These are phyloP conservation scores for Volvox reticuliferus DNA, from an alignment of 139 green algal species.

Conservation along the genomic window DNA sequence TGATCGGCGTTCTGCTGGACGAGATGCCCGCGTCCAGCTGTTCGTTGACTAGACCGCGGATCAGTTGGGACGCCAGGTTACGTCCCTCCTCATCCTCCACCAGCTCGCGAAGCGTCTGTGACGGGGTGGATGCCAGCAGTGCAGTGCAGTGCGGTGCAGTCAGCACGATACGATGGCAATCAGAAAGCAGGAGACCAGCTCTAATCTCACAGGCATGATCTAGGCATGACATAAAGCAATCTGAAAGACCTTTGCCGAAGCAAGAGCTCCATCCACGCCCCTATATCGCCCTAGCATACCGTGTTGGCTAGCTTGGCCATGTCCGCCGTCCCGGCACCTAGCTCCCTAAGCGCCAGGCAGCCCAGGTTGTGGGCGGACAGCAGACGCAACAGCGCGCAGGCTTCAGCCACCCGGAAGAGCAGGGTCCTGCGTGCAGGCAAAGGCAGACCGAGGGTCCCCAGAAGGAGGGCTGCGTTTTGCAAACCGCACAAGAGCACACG, in stretches of 20 bases:
- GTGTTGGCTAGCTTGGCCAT: conserved; percentile 44
- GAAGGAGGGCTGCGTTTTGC: too few relatives aligned
- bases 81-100: conserved; percentile 74
- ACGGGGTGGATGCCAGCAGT: too few relatives aligned
- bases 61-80: conserved; percentile 69
- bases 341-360: conserved; percentile 65
- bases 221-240: too few relatives aligned
- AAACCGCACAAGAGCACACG: too few relatives aligned
- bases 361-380: too few relatives aligned
- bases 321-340: conserved; percentile 52
- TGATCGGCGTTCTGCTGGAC: not conserved
- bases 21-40: conserved; percentile 58
- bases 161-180: too few relatives aligned
- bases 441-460: too few relatives aligned
- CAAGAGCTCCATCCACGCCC: too few relatives aligned
- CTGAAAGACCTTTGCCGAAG: too few relatives aligned
- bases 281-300: conserved; percentile 10
- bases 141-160: too few relatives aligned
- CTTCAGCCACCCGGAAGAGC: conserved; percentile 64
- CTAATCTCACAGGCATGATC: too few relatives aligned
- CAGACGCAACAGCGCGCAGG: conserved; percentile 72
- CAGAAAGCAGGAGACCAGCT: too few relatives aligned
- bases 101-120: conserved; percentile 71
- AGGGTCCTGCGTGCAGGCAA: conserved; percentile 58
- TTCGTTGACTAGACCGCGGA: conserved; percentile 79